Evolutionary conservation across 768 basidiomycete genomes (phyloP), one percentile per base, ranked within the genome.

Genomic region (Boletales sp.): DNA sequence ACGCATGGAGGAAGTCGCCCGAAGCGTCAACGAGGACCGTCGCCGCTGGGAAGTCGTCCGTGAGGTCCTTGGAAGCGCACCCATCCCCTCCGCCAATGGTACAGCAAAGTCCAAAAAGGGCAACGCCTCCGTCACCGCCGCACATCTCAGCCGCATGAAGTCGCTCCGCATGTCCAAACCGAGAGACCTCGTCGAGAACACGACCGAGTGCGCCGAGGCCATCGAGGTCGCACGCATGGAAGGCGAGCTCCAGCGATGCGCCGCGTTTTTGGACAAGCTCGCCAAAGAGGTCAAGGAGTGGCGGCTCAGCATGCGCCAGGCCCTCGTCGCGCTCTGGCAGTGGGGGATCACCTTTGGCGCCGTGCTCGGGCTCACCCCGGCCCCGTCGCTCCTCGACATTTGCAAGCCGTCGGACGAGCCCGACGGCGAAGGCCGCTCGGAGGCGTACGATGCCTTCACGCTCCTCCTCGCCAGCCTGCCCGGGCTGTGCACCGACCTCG

Each of bases 1-100:
- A 59, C 74, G 72, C 57, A 82, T 90, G 70, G 87, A 90, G 60
- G 81, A 82, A 48, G 82, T 88, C 6, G 87, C 88, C 0, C 72
- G 80, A 56, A 81, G 81, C 46, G 84, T 93, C 10, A 93, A 93
- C 48, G 90, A 93, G 61, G 85, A 81, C 15, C 72, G 87, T 50
- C 70, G 90, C 48, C 72, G 89, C 12, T 80, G 81, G 46, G 90
- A 93, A 65, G 85, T 91, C 35, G 82, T 93, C 8, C 85, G 83
- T 56, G 85, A 85, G 56, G 86, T 89, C 33, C 73, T 92, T 36
- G 74, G 70, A 50, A 69, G 72, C 35, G 53, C 61, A 0, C 72
- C 65, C 4, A 61, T 69, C 7, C 57, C 68, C 60, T 63, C 57
- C 44, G 46, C 73, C 63, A 71, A 71, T 59, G 69, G 70, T 53